Base-by-base conservation (phyloP, 345 rosid species). In the Linum tenue region DNA sequence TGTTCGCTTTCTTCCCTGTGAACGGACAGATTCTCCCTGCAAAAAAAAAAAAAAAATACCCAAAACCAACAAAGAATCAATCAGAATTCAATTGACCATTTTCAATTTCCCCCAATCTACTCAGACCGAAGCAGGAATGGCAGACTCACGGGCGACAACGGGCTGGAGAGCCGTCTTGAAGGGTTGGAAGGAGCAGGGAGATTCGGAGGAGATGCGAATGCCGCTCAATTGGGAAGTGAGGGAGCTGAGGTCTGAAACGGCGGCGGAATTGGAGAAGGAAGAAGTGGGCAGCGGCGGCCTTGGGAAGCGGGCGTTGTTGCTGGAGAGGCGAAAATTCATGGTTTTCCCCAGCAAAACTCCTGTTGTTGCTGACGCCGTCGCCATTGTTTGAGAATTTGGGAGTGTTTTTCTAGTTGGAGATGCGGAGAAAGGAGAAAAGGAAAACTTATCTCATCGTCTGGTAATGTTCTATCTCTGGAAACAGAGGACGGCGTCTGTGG, bases 1-100 rank as follows among this genome's bases (percentile, higher is more conserved):
- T 90, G 86, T 90, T 94, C 12, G 99, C 79, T 64, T 82, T 94
- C 87, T 90, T 90, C 60, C 99, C 97, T 0, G 99, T 94, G 60
- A 94, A 85, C 14, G 96, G 97, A 16, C 99, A 94, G 3, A 90
- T 74, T 67, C 99, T 83, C 7, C 97, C 99, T 94, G 83, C 39
- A 65, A 81, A 37, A n/a, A n/a, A n/a, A n/a, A n/a, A n/a, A n/a
- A 65, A 81, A 37, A 62, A 37, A 56, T 62, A 66, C 62, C 37
- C 9, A 40, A 41, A 36, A 11, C n/a, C 39, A 2, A 56, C 0
- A 22, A 0, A 66, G 39, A n/a, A 17, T n/a, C 38, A 70, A 50
- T 64, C 7, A 69, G 9, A 69, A 37, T n/a, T n/a, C 16, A 11
- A 37, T 56, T n/a, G 43, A 39, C 22, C 22, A 61, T 11, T 12